Evolutionary conservation across 805 yeast species (phyloP).

Genomic region (Suhomyces pyralidae): DNA sequence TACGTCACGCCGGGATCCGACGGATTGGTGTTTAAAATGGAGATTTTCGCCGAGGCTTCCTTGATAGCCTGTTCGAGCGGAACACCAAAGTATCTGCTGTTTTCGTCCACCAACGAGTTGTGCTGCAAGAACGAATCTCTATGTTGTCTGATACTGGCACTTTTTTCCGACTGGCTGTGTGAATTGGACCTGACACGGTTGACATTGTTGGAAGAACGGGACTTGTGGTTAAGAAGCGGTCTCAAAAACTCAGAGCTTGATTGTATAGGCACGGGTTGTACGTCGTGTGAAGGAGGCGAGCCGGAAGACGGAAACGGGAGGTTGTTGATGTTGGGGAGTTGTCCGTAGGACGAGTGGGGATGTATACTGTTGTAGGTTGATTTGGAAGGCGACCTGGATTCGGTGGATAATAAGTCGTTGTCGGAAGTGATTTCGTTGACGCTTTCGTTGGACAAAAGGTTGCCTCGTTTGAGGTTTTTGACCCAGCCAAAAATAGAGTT

Average conservation of each 20-base stretch:
- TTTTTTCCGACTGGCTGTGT: slow-evolving; percentile 26
- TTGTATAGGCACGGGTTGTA: slow-evolving; percentile 1
- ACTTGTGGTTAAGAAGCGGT: slow-evolving; percentile 49
- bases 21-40: slow-evolving; percentile 48
- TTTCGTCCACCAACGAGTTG: slow-evolving; percentile 44
- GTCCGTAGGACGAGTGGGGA: background rate
- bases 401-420: slow-evolving; percentile 16
- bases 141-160: slow-evolving; percentile 41
- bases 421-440: slow-evolving; percentile 29
- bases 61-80: slow-evolving; percentile 66
- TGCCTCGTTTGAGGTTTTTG: slow-evolving; percentile 38
- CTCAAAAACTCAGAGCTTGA: slow-evolving; percentile 30
- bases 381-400: slow-evolving; percentile 14
- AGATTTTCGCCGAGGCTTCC: slow-evolving; percentile 74
- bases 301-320: slow-evolving; percentile 6
- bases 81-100: slow-evolving; percentile 71
- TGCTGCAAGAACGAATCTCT: slow-evolving; percentile 49
- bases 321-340: background rate
- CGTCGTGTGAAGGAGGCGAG: slow-evolving; percentile 6
- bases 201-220: slow-evolving; percentile 49
- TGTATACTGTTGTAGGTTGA: slow-evolving; percentile 2
- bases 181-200: slow-evolving; percentile 38
- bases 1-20: slow-evolving; percentile 66
- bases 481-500: slow-evolving; percentile 45
- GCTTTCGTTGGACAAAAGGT: slow-evolving; percentile 35